Conservation (phyloP, 805 yeast genomes). For the Phaffomyces antillensis region DNA sequence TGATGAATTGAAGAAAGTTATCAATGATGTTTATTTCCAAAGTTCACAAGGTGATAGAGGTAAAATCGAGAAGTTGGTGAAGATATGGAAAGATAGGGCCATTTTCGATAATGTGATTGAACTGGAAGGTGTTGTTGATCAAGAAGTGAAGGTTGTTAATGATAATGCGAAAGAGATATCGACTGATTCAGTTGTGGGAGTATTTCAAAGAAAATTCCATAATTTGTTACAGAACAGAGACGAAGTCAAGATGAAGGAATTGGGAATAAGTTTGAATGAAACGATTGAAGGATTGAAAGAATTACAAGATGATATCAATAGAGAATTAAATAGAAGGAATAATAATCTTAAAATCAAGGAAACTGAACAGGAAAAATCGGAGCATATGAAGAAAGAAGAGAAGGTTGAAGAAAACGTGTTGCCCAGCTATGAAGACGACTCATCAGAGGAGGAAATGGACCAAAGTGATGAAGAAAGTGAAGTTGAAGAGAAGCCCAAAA, state of each 20-base stretch:
- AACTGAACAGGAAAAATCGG: slow-evolving; percentile 7
- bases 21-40: slow-evolving; percentile 23
- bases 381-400: slow-evolving; percentile 10
- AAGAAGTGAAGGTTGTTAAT: slow-evolving; percentile 3
- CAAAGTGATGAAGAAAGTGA: not conserved
- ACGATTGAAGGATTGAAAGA: slow-evolving; percentile 14
- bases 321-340: not conserved
- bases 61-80: slow-evolving; percentile 43
- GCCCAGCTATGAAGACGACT: slow-evolving; percentile 16
- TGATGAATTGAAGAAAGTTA: slow-evolving; percentile 44
- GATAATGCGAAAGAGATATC: not conserved
- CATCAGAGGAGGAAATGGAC: slow-evolving; percentile 4
- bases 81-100: slow-evolving; percentile 50
- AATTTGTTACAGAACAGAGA: slow-evolving; percentile 9
- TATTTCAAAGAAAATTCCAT: slow-evolving; percentile 18
- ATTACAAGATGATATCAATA: slow-evolving; percentile 9
- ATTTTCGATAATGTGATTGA: slow-evolving; percentile 28
- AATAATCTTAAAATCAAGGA: slow-evolving; percentile 3
- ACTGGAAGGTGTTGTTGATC: slow-evolving; percentile 4
- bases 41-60: slow-evolving; percentile 14
- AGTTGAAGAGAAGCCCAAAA: slow-evolving; percentile 1
- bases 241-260: not conserved
- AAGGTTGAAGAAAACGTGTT: slow-evolving; percentile 14
- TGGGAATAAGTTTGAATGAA: slow-evolving; percentile 9
- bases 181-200: slow-evolving; percentile 5